Percentiles rank a stretch among this genome's conserved stretches.
Evolutionary conservation across 2,329 filamentous ascomycete genomes (phyloP).

Genomic region (Dothideomycetidae sp.): DNA sequence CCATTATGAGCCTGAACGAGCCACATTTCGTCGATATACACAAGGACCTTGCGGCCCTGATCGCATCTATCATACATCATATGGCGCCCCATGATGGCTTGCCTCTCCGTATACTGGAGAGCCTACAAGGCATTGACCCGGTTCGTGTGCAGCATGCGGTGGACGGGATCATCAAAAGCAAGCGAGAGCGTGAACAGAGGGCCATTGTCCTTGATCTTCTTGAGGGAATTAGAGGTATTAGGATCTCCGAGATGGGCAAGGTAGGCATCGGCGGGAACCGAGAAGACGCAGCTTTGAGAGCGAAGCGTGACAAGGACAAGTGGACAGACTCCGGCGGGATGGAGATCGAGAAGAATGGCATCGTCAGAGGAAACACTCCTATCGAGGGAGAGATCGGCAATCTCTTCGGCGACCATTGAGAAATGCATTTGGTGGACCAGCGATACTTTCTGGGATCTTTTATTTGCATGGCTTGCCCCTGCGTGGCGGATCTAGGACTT

Average conservation of each 20-base stretch:
- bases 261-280: constrained; percentile 35
- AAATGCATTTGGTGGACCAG: background rate
- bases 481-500: too few species aligned
- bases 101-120: constrained; percentile 61
- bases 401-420: constrained; percentile 30
- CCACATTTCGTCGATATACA: constrained; percentile 95
- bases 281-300: constrained; percentile 12
- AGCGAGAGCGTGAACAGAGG: constrained; percentile 57
- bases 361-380: constrained; percentile 32
- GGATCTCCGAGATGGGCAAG: constrained; percentile 85
- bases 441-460: too few species aligned
- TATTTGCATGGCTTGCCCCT: too few species aligned
- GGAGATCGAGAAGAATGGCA: constrained; percentile 26
- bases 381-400: constrained; percentile 39
- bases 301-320: constrained; percentile 30
- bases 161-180: constrained; percentile 21
- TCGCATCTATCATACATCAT: constrained; percentile 68
- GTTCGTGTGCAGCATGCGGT: constrained; percentile 48
- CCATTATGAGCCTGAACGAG: constrained; percentile 81
- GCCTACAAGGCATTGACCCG: constrained; percentile 60
- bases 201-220: constrained; percentile 72
- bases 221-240: constrained; percentile 75
- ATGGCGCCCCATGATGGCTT: constrained; percentile 58
- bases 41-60: constrained; percentile 75
- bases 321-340: constrained; percentile 29